A percentile compares a stretch with the other conserved stretches of the same genome.
Evolutionary conservation across 441 rosid species (phyloP).

Genomic region (Manihot esculenta): DNA sequence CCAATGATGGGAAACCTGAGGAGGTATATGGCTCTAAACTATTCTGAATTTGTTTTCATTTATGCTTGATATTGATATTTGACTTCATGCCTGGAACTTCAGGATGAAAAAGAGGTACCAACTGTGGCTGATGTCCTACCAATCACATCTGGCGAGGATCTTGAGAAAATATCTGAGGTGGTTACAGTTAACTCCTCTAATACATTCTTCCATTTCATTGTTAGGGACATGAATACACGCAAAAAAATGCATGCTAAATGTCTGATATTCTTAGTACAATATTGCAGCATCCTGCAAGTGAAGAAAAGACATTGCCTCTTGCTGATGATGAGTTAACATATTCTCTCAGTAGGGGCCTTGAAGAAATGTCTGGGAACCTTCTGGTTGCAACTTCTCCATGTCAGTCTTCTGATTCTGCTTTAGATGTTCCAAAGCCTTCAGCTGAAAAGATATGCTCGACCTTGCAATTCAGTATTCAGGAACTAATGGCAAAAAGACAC

Average conservation of each 20-base stretch:
- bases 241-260: not conserved
- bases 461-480: slow-evolving; percentile 69
- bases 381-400: slow-evolving; percentile 36
- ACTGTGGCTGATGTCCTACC: slow-evolving; percentile 35
- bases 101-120: slow-evolving; percentile 29
- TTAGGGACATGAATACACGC: slow-evolving; percentile 4
- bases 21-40: slow-evolving; percentile 43
- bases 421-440: slow-evolving; percentile 48
- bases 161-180: slow-evolving; percentile 34
- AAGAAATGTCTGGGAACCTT: slow-evolving; percentile 36
- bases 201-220: slow-evolving; percentile 34
- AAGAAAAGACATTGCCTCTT: slow-evolving; percentile 30
- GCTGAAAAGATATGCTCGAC: slow-evolving; percentile 54
- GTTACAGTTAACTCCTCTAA: slow-evolving; percentile 35
- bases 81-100: slow-evolving; percentile 29
- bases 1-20: slow-evolving; percentile 32
- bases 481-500: slow-evolving; percentile 58
- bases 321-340: slow-evolving; percentile 34
- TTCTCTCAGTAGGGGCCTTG: slow-evolving; percentile 29
- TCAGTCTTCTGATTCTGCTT: slow-evolving; percentile 31
- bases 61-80: slow-evolving; percentile 1
- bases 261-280: not conserved
- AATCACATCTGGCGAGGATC: slow-evolving; percentile 32
- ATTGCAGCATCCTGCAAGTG: slow-evolving; percentile 41
- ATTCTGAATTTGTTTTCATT: not conserved